Percentiles rank a stretch among this genome's conserved stretches.
These are phyloP conservation scores for Epicoccum sorghinum DNA, from an alignment of 2,329 filamentous ascomycete genomes.

Conservation along the genomic window DNA sequence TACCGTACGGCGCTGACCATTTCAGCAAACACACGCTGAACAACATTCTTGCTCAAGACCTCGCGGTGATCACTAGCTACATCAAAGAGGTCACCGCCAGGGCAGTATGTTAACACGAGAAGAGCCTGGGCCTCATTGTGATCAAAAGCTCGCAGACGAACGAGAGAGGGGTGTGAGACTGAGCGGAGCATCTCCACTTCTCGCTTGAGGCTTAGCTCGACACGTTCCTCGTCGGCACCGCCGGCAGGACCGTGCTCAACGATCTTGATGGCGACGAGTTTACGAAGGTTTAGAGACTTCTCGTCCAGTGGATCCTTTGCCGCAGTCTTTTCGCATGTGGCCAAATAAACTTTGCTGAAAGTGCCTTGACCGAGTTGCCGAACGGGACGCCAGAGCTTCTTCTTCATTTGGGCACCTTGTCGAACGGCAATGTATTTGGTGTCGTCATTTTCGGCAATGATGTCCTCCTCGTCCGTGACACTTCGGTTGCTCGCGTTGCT, in stretches of 20 bases:
- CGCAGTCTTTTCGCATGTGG: conserved; percentile 72
- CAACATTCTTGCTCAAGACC: conserved; percentile 69
- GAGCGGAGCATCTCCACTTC: conserved; percentile 93
- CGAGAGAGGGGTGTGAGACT: conserved; percentile 86
- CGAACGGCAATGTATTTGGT: conserved; percentile 55
- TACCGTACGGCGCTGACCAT: conserved; percentile 84
- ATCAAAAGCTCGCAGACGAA: conserved; percentile 90
- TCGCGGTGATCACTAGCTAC: conserved; percentile 76
- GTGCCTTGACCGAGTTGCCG: conserved; percentile 88
- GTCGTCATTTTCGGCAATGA: conserved; percentile 52
- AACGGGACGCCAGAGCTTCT: conserved; percentile 80
- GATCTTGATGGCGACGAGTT: conserved; percentile 91
- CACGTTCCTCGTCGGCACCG: conserved; percentile 88
- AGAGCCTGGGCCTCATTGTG: conserved; percentile 83
- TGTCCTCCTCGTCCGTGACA: conserved; percentile 61
- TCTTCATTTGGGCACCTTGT: conserved; percentile 68
- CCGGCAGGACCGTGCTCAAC: conserved; percentile 94
- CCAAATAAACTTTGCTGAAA: conserved; percentile 92
- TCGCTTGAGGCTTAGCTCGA: conserved; percentile 91
- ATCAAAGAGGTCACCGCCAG: conserved; percentile 94
- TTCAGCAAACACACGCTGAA: conserved; percentile 89
- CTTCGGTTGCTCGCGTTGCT: conserved; percentile 67
- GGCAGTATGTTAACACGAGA: conserved; percentile 87
- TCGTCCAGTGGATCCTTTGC: conserved; percentile 53
- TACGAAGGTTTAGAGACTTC: conserved; percentile 67